Percentiles rank a stretch among this genome's conserved stretches.
Evolutionary conservation across 1,284 basidiomycete genomes (phyloP).

Genomic region (Moesziomyces parantarcticus): DNA sequence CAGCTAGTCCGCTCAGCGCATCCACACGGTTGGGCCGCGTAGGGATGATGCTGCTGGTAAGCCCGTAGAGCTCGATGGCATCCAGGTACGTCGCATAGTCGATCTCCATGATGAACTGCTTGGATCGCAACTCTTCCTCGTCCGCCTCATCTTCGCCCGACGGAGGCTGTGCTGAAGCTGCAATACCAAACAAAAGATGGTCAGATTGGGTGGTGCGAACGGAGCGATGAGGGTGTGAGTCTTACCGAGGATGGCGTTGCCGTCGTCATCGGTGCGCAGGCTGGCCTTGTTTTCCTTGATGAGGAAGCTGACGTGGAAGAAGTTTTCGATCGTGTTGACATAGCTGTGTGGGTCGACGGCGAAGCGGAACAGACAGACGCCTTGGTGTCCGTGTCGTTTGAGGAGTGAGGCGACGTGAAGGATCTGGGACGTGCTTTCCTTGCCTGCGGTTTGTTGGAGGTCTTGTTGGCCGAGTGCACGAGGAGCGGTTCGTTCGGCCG

Average conservation of each 20-base stretch:
- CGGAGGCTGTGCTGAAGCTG: slow-evolving; percentile 8
- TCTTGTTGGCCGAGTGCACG: slow-evolving; percentile 49
- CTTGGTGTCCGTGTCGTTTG: slow-evolving; percentile 65
- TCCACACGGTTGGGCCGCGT: slow-evolving; percentile 34
- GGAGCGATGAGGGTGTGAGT: too few species aligned
- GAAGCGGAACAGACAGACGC: slow-evolving; percentile 82
- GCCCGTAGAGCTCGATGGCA: slow-evolving; percentile 82
- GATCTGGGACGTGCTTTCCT: slow-evolving; percentile 60
- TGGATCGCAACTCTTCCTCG: slow-evolving; percentile 70
- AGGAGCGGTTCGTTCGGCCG: slow-evolving; percentile 33
- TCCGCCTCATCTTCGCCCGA: background rate
- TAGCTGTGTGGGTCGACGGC: slow-evolving; percentile 87
- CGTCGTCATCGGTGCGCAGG: slow-evolving; percentile 71
- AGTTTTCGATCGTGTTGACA: slow-evolving; percentile 89
- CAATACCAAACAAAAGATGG: background rate
- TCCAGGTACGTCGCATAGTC: slow-evolving; percentile 83
- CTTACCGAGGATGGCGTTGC: slow-evolving; percentile 81
- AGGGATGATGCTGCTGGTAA: slow-evolving; percentile 73
- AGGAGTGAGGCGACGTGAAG: slow-evolving; percentile 69
- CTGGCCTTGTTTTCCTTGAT: slow-evolving; percentile 83
- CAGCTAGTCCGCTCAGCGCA: slow-evolving; percentile 16
- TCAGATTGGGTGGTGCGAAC: too few species aligned
- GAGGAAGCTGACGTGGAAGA: slow-evolving; percentile 91
- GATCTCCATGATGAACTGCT: slow-evolving; percentile 86
- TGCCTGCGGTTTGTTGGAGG: slow-evolving; percentile 46